These are phyloP conservation scores for Mortierella claussenii DNA, from an alignment of 192 early-diverging fungal genomes.

Conservation along the genomic window DNA sequence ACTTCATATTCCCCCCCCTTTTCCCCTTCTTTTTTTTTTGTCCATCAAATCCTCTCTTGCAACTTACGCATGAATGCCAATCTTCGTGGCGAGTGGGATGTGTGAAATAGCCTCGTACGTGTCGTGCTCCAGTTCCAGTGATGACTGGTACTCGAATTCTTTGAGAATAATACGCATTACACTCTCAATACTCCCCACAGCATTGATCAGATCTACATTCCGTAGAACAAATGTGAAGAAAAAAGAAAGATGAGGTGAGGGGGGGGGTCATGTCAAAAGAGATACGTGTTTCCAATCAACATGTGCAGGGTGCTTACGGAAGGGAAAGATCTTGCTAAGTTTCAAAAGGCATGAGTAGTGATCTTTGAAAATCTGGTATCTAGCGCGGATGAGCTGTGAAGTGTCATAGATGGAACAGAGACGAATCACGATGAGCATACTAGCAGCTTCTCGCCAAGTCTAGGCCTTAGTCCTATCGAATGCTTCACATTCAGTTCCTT, in stretches of 20 bases:
- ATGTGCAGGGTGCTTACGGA: constrained; percentile 68
- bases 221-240: not conserved
- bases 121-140: constrained; percentile 61
- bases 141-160: constrained; percentile 70
- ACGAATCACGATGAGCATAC: too few relatives aligned
- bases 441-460: too few relatives aligned
- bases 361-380: constrained; percentile 68
- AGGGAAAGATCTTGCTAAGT: constrained; percentile 66
- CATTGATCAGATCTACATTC: constrained; percentile 63
- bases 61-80: constrained; percentile 65
- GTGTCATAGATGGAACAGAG: too few relatives aligned
- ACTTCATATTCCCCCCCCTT: too few relatives aligned
- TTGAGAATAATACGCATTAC: constrained; percentile 67
- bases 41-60: not conserved
- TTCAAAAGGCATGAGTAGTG: constrained; percentile 65
- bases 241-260: not conserved
- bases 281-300: too few relatives aligned
- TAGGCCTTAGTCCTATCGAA: too few relatives aligned
- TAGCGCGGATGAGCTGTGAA: constrained; percentile 62
- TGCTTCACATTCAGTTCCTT: too few relatives aligned
- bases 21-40: too few relatives aligned
- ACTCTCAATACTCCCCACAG: constrained; percentile 65
- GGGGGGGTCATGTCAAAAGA: too few relatives aligned
- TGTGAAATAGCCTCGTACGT: constrained; percentile 68
- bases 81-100: constrained; percentile 67